phyloP scores from a whole-genome alignment of 169 alveolate genomes.

The Cryptosporidium sp. region DNA sequence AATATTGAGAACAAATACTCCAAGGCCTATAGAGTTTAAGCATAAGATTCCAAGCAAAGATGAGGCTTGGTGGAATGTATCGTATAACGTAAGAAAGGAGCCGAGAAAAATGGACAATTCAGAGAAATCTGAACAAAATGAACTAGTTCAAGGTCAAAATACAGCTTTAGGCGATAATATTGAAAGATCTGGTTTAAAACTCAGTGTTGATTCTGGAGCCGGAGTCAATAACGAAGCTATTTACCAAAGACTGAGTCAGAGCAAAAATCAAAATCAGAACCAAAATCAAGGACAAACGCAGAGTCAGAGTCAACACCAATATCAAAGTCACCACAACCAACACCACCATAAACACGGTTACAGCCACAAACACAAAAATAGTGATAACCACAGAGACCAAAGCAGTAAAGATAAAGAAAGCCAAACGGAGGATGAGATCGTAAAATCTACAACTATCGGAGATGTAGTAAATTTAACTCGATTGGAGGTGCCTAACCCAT shows the following conservation, averaged over 20 bases:
- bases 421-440: not conserved
- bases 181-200: not conserved
- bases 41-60: conserved; percentile 46
- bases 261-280: not conserved
- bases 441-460: conserved; percentile 32
- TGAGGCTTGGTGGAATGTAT: conserved; percentile 74
- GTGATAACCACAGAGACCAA: not conserved
- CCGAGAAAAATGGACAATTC: not conserved
- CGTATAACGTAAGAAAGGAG: conserved; percentile 44
- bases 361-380: not conserved
- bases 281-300: not conserved
- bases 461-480: conserved; percentile 40
- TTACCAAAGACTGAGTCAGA: not conserved
- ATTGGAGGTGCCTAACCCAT: conserved; percentile 57
- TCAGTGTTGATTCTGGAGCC: not conserved
- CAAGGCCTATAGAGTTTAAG: conserved; percentile 34
- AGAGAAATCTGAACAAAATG: not conserved
- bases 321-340: not conserved
- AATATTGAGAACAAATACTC: conserved; percentile 43
- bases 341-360: not conserved
- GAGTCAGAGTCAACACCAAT: not conserved
- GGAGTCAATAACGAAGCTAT: not conserved
- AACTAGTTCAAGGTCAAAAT: not conserved
- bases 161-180: not conserved
- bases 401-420: not conserved